Percentiles rank a stretch among this genome's conserved stretches.
Evolutionary conservation across 2,329 filamentous ascomycete species (phyloP).

Genomic region (Chaetomiaceae sp.): DNA sequence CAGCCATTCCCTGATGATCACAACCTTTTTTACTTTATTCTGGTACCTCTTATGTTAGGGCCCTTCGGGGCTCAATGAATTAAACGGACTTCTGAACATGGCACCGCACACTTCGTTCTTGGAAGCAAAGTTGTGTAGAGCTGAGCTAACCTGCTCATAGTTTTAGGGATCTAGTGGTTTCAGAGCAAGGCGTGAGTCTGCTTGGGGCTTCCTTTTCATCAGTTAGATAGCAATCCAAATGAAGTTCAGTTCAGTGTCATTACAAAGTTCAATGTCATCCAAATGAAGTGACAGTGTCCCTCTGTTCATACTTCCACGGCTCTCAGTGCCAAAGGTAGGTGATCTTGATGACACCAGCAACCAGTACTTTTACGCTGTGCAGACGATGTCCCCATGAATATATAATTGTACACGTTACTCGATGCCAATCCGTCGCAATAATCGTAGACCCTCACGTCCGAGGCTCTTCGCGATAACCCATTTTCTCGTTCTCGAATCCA

Average conservation of each 20-base stretch:
- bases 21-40: slow-evolving; percentile 59
- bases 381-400: neutral
- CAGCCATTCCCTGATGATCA: slow-evolving; percentile 64
- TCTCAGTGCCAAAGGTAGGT: neutral
- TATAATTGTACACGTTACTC: slow-evolving; percentile 12
- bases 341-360: neutral
- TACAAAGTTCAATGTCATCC: no score
- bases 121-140: neutral
- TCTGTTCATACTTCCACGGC: neutral
- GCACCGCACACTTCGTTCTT: slow-evolving; percentile 2
- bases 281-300: neutral
- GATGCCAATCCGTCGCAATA: neutral
- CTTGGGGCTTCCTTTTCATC: no score
- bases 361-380: neutral
- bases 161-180: neutral
- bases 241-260: neutral
- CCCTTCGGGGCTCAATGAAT: slow-evolving; percentile 65
- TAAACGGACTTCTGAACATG: slow-evolving; percentile 74
- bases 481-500: no score
- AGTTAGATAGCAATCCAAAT: neutral
- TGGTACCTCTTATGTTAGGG: slow-evolving; percentile 98
- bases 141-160: slow-evolving; percentile 18
- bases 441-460: neutral
- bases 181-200: neutral
- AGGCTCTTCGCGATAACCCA: neutral